Evolutionary conservation across 176 grass and related monocot genomes (phyloP).

Genomic region (Eleusine indica): DNA sequence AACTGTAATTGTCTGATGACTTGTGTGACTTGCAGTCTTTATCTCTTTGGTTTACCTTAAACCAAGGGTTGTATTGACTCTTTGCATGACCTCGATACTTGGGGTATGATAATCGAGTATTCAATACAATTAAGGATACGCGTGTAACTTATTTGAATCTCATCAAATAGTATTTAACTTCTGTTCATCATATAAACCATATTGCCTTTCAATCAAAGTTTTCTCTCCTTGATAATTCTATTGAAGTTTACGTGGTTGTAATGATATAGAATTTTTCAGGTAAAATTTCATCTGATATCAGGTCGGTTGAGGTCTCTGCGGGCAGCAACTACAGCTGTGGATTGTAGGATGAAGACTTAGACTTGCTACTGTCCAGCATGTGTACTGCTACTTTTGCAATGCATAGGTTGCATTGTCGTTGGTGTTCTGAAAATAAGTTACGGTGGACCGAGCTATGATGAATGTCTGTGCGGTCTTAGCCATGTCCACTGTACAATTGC

Average conservation of each 20-base stretch:
- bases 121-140: not conserved
- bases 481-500: slow-evolving; percentile 10
- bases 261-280: slow-evolving; percentile 29
- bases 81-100: not conserved
- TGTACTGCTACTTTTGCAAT: slow-evolving; percentile 1
- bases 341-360: not conserved
- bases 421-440: slow-evolving; percentile 26
- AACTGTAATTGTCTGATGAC: not conserved
- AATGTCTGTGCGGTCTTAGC: not conserved
- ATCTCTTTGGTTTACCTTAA: not conserved
- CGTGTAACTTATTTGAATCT: not conserved
- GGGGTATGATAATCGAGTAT: not conserved
- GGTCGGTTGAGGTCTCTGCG: not conserved
- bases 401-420: slow-evolving; percentile 1
- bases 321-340: slow-evolving; percentile 23
- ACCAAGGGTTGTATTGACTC: not conserved
- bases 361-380: slow-evolving; percentile 2
- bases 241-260: not conserved
- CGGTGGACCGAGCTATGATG: not conserved
- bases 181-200: not conserved
- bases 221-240: not conserved
- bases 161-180: not conserved
- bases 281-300: slow-evolving; percentile 23
- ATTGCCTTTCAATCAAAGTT: not conserved
- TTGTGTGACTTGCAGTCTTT: not conserved